Base-by-base conservation (phyloP, 2,329 filamentous ascomycete genomes). In the Mycosphaerelloides madeirae region DNA sequence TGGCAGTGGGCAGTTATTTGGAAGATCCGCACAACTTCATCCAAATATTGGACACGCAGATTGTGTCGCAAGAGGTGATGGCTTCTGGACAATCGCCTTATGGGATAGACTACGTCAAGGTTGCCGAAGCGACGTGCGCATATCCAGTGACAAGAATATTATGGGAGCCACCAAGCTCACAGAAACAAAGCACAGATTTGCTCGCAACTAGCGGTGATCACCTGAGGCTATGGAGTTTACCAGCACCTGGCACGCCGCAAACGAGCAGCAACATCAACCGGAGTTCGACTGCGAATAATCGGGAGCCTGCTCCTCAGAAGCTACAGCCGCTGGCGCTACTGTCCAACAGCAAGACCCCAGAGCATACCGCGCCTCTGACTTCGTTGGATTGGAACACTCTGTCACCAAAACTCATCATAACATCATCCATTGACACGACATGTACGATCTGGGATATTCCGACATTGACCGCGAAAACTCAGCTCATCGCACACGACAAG, bases 381-480 rank as follows among this genome's bases (percentile, higher is more conserved):
- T 96, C 90, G 13, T 76, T 98, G 36, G 93, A 98, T 65, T 98
- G 93, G 93, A 98, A 98, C 62, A 95, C 87, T 1, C 84, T 98
- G 41, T 95, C 89, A 18, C 93, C 93, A 0, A 96, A 91, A 65
- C 75, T 98, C 42, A 98, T 98, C 63, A 98, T 98, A 61, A 98
- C 93, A 1, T 96, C 90, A 3, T 97, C 90, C 65, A 98, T 98
- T 61, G 93, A 98, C 64, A 98, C 93, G 1, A 98, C 93, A 5
- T 98, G 93, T 70, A 98, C 93, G 3, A 98, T 98, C 55, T 98
- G 93, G 93, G 93, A 98, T 65, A 98, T 98, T 44, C 93, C 93
- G 3, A 96, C 93, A 1, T 75, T 98, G 51, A 98, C 93, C 1
- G 93, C 93, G 41, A 98, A 98, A 71, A 98, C 93, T 2, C 93